A percentile compares a stretch with the other conserved stretches of the same genome.
These are phyloP conservation scores for Globisporangium paroecandrum DNA, from an alignment of 352 stramenopile species.

Conservation along the genomic window DNA sequence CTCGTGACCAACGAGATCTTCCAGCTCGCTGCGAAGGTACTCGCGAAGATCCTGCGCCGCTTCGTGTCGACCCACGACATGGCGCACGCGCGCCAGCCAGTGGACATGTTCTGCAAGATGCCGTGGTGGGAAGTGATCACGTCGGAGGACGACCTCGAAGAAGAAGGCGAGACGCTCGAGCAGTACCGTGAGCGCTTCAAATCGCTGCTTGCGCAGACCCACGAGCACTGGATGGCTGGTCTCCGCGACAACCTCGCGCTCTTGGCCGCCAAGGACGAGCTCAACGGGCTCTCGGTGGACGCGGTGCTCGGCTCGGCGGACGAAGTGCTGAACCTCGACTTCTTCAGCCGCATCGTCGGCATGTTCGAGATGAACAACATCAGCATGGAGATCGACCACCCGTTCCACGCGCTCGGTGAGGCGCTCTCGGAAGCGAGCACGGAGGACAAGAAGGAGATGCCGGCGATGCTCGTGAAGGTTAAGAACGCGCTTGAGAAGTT, in stretches of 20 bases:
- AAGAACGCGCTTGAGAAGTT: slow-evolving; percentile 70
- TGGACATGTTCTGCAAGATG: slow-evolving; percentile 89
- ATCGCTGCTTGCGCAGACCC: slow-evolving; percentile 51
- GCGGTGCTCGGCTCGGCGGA: slow-evolving; percentile 44
- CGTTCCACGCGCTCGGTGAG: slow-evolving; percentile 68
- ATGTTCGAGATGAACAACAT: slow-evolving; percentile 98
- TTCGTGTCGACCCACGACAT: slow-evolving; percentile 61
- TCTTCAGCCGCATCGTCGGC: slow-evolving; percentile 88
- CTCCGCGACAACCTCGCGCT: slow-evolving; percentile 50
- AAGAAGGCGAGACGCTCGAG: slow-evolving; percentile 62
- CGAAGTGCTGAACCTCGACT: slow-evolving; percentile 68
- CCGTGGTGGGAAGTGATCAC: slow-evolving; percentile 90
- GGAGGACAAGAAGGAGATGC: slow-evolving; percentile 65
- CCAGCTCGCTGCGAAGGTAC: slow-evolving; percentile 85
- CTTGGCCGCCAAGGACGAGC: slow-evolving; percentile 43
- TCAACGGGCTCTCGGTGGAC: slow-evolving; percentile 56
- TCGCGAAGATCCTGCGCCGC: slow-evolving; percentile 65
- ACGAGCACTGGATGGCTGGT: slow-evolving; percentile 46
- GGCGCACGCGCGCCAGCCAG: slow-evolving; percentile 45
- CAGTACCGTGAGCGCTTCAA: slow-evolving; percentile 68
- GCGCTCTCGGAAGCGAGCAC: slow-evolving; percentile 48
- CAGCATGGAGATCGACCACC: slow-evolving; percentile 89
- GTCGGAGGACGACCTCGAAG: slow-evolving; percentile 56
- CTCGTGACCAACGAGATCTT: slow-evolving; percentile 93
- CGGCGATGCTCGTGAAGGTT: slow-evolving; percentile 52